Conservation (phyloP, 2,329 filamentous ascomycete species). For the Chaetomium olivaceum region DNA sequence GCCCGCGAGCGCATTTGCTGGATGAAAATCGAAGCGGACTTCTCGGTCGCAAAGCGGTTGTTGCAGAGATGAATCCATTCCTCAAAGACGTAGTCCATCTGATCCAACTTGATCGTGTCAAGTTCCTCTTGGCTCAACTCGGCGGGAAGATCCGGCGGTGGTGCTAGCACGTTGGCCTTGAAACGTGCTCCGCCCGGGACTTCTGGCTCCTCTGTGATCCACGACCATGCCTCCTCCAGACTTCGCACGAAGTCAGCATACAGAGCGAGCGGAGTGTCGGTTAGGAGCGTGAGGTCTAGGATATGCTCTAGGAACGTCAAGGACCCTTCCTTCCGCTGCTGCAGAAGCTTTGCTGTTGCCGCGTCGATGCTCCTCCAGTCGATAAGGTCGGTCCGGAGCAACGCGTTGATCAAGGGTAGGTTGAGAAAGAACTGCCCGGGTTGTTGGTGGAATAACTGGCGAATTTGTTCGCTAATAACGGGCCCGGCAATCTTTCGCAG, state of each 20-base stretch:
- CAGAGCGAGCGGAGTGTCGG: slow-evolving; percentile 73
- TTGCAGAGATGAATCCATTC: slow-evolving; percentile 88
- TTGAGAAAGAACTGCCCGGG: slow-evolving; percentile 57
- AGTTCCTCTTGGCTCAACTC: slow-evolving; percentile 58
- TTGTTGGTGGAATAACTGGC: slow-evolving; percentile 58
- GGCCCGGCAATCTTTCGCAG: slow-evolving; percentile 60
- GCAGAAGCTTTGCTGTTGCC: slow-evolving; percentile 71
- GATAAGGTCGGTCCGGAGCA: slow-evolving; percentile 61
- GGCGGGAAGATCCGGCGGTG: slow-evolving; percentile 43
- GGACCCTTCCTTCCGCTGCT: slow-evolving; percentile 68
- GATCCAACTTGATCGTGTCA: slow-evolving; percentile 65
- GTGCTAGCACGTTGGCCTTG: slow-evolving; percentile 59
- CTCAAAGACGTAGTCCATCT: slow-evolving; percentile 92
- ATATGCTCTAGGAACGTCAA: slow-evolving; percentile 79
- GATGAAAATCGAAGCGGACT: slow-evolving; percentile 73
- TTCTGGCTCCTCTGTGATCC: slow-evolving; percentile 73
- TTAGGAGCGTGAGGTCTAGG: slow-evolving; percentile 75
- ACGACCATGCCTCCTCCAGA: slow-evolving; percentile 76
- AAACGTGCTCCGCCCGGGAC: slow-evolving; percentile 67
- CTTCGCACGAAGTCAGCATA: slow-evolving; percentile 85
- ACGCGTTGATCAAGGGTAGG: slow-evolving; percentile 57
- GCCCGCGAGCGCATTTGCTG: slow-evolving; percentile 77
- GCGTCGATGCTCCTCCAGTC: slow-evolving; percentile 68
- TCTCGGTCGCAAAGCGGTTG: slow-evolving; percentile 73
- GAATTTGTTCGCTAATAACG: slow-evolving; percentile 56